Conservation (phyloP, 495 filamentous ascomycete genomes). For the Penicillium turbatum region DNA sequence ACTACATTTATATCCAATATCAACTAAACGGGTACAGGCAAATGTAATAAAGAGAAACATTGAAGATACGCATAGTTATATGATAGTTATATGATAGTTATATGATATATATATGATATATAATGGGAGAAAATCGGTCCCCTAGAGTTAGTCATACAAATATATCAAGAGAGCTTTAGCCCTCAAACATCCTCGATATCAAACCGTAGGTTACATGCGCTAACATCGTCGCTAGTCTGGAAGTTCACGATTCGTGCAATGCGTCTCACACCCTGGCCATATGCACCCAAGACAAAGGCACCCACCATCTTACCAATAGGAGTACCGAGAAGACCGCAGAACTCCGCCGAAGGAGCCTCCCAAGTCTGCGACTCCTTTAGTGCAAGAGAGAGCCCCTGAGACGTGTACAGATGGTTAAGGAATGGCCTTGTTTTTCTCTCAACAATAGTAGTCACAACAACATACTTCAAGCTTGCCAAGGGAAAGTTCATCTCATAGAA, state of each 20-base stretch:
- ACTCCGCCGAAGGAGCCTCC: neutral
- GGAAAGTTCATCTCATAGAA: neutral
- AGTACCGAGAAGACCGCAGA: slow-evolving; percentile 4
- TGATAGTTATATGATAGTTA: no score
- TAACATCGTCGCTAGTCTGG: neutral
- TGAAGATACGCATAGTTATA: no score
- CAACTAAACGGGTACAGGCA: no score
- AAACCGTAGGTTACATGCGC: neutral
- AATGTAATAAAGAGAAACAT: no score
- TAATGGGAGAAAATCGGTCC: neutral
- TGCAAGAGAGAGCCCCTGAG: neutral
- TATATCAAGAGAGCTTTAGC: neutral
- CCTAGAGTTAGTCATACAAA: neutral
- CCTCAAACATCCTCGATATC: slow-evolving; percentile 3
- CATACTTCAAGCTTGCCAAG: neutral
- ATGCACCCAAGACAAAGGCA: slow-evolving; percentile 1
- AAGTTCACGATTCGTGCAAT: neutral
- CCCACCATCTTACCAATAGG: slow-evolving; percentile 7
- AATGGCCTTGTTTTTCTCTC: neutral
- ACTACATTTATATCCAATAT: no score
- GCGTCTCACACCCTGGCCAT: slow-evolving; percentile 3
- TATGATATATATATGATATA: no score
- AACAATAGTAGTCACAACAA: neutral
- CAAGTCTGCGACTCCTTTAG: neutral
- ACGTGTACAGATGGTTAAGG: neutral